phyloP scores from a whole-genome alignment of 306 rosid genomes.

The Inga oerstediana region DNA sequence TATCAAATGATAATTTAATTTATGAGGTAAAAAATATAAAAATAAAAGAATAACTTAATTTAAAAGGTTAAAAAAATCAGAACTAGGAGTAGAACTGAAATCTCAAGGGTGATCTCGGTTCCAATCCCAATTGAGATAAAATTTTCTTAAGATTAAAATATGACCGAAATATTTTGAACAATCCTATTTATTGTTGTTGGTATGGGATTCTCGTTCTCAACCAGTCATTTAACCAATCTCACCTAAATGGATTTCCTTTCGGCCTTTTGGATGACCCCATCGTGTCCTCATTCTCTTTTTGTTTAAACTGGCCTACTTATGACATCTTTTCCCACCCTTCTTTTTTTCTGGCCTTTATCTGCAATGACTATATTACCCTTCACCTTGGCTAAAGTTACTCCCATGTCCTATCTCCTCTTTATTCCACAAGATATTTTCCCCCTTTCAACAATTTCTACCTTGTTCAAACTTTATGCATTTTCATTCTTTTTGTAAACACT shows the following conservation, averaged over 20 bases:
- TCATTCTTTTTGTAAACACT: background rate
- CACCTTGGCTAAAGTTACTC: background rate
- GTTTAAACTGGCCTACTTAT: background rate
- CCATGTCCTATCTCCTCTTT: background rate
- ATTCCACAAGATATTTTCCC: background rate
- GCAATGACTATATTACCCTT: slow-evolving; percentile 27
- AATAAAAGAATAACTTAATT: no score
- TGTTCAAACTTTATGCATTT: no score
- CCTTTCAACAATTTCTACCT: no score
- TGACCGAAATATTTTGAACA: no score
- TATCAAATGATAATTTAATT: no score
- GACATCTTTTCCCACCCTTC: slow-evolving; percentile 36
- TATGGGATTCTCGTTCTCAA: background rate
- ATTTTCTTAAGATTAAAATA: no score
- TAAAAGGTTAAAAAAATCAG: no score
- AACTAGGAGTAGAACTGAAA: no score
- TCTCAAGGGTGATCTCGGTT: no score
- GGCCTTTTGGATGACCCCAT: slow-evolving; percentile 62
- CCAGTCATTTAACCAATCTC: background rate
- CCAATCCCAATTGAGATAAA: no score
- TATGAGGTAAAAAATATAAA: no score
- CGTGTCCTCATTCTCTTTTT: slow-evolving; percentile 33
- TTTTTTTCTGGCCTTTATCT: slow-evolving; percentile 19
- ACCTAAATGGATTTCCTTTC: background rate
- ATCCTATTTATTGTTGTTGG: no score